Evolutionary conservation across 129 eudicot species (phyloP).

Genomic region (Artemisia annua): DNA sequence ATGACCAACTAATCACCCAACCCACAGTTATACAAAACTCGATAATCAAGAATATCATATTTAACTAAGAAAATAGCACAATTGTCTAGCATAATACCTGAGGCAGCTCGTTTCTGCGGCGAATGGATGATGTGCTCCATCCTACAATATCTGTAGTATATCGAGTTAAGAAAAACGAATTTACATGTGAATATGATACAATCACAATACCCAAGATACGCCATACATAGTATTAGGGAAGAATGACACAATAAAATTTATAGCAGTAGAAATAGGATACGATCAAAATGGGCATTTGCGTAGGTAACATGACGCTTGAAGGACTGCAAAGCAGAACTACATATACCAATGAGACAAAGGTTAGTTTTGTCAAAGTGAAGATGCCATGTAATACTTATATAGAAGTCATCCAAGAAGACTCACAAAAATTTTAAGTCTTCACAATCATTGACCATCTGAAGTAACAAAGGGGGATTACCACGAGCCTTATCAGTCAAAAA

Average conservation of each 20-base stretch:
- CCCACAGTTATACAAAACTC: too few relatives aligned
- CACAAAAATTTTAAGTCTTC: slow-evolving; percentile 80
- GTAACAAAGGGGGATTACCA: slow-evolving; percentile 79
- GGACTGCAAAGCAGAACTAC: slow-evolving; percentile 85
- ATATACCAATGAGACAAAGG: slow-evolving; percentile 15
- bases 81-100: slow-evolving; percentile 37
- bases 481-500: slow-evolving; percentile 64
- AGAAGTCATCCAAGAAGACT: slow-evolving; percentile 21
- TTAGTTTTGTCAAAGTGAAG: not conserved
- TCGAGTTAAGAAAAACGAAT: slow-evolving; percentile 36
- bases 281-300: slow-evolving; percentile 84
- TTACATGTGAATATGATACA: slow-evolving; percentile 3
- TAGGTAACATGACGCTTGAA: slow-evolving; percentile 82
- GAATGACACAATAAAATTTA: too few relatives aligned
- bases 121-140: slow-evolving; percentile 89
- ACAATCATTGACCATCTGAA: slow-evolving; percentile 68
- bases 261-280: slow-evolving; percentile 54
- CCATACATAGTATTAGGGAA: not conserved
- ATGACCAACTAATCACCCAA: too few relatives aligned
- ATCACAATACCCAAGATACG: not conserved
- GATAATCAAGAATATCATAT: not conserved
- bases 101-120: slow-evolving; percentile 74
- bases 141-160: slow-evolving; percentile 74
- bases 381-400: not conserved
- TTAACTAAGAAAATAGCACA: not conserved